These are phyloP conservation scores for Amylocarpus encephaloides DNA, from an alignment of 2,329 filamentous ascomycete genomes.

Conservation along the genomic window DNA sequence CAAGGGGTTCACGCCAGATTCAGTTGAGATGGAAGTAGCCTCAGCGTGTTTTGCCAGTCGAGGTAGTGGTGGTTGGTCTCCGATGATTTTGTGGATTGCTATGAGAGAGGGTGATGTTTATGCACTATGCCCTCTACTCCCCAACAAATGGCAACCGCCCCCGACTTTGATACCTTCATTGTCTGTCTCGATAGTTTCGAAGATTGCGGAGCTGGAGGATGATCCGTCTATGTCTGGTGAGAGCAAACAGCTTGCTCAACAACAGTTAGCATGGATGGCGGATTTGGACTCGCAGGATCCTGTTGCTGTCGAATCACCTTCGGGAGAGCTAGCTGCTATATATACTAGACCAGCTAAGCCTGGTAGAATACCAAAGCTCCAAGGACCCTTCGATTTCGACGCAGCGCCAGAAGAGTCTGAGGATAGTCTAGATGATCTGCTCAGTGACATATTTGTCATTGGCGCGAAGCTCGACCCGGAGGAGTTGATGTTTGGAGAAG, in stretches of 20 bases:
- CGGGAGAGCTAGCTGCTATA: slow-evolving; percentile 48
- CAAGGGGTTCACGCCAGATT: slow-evolving; percentile 81
- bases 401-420: slow-evolving; percentile 43
- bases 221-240: slow-evolving; percentile 47
- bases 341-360: slow-evolving; percentile 52
- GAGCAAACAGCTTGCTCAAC: slow-evolving; percentile 52
- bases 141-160: slow-evolving; percentile 76
- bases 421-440: slow-evolving; percentile 48
- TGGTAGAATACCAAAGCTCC: slow-evolving; percentile 51
- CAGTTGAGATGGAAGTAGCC: slow-evolving; percentile 88
- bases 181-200: slow-evolving; percentile 74
- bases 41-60: slow-evolving; percentile 71
- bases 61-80: slow-evolving; percentile 76
- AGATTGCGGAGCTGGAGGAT: slow-evolving; percentile 56
- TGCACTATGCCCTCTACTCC: slow-evolving; percentile 83
- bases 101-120: slow-evolving; percentile 93
- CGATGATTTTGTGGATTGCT: slow-evolving; percentile 96
- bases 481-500: slow-evolving; percentile 58
- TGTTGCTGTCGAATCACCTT: slow-evolving; percentile 42
- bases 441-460: slow-evolving; percentile 58
- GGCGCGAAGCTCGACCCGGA: slow-evolving; percentile 55
- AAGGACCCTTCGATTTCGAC: slow-evolving; percentile 55
- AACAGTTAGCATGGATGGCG: slow-evolving; percentile 62
- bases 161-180: slow-evolving; percentile 74
- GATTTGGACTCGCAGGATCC: slow-evolving; percentile 60